A percentile compares a stretch with the other conserved stretches of the same genome.
Conservation (phyloP, 1,284 basidiomycete genomes). For the Trametes polyzona region DNA sequence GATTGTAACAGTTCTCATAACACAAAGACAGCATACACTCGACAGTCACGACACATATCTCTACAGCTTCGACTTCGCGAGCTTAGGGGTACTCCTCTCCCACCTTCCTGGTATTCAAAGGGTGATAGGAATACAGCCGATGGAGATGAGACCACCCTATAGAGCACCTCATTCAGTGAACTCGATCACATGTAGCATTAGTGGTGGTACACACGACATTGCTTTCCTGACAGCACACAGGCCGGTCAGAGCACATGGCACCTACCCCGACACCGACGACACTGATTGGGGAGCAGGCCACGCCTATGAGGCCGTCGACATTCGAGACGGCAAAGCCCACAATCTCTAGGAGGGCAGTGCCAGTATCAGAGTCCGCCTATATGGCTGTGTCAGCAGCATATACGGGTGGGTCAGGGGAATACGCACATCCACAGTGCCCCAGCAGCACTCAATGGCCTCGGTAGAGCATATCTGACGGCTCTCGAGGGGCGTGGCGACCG, state of each 20-base stretch:
- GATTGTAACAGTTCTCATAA: too few relatives aligned
- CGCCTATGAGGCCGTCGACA: conserved; percentile 28
- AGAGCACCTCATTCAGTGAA: neutral
- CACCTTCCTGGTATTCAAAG: too few relatives aligned
- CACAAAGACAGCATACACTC: too few relatives aligned
- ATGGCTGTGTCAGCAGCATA: too few relatives aligned
- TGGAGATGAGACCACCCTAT: conserved; percentile 7
- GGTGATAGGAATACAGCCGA: conserved; percentile 3
- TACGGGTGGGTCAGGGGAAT: too few relatives aligned
- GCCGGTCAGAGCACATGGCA: conserved; percentile 14
- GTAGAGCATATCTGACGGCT: too few relatives aligned
- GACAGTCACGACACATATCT: too few relatives aligned
- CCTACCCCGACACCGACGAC: conserved; percentile 29
- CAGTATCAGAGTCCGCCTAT: conserved; percentile 16
- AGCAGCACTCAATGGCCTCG: too few relatives aligned
- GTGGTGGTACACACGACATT: neutral
- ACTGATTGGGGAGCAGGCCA: conserved; percentile 34
- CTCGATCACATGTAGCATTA: neutral
- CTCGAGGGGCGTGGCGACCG: too few relatives aligned
- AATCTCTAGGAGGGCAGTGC: conserved; percentile 17
- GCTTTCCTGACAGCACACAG: conserved; percentile 7
- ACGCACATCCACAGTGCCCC: too few relatives aligned
- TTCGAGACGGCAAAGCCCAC: conserved; percentile 31
- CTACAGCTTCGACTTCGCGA: too few relatives aligned
- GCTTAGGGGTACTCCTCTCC: too few relatives aligned